phyloP scores from a whole-genome alignment of 371 early-diverging fungal genomes.

The Nematocida homosporus region DNA sequence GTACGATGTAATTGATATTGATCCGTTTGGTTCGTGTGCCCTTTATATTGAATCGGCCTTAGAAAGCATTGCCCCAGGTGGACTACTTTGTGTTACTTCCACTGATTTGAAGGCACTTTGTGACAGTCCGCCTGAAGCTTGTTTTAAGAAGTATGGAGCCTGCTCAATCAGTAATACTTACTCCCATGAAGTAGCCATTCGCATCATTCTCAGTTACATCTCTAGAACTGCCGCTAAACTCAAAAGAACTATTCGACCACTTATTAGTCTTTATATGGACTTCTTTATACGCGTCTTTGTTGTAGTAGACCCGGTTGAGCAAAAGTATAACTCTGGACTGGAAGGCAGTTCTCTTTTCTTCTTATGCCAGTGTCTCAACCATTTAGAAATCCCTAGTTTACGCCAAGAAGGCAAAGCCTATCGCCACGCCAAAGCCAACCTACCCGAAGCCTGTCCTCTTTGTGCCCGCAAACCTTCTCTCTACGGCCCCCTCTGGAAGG shows the following conservation, averaged over 20 bases:
- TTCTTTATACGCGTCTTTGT: conserved; percentile 97
- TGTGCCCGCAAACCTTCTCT: conserved; percentile 69
- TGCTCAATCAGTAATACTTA: conserved; percentile 56
- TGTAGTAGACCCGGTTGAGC: conserved; percentile 77
- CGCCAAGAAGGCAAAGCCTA: conserved; percentile 33
- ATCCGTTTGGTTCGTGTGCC: conserved; percentile 92
- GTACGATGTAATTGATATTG: conserved; percentile 71
- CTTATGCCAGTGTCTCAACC: conserved; percentile 63
- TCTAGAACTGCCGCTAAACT: conserved; percentile 81
- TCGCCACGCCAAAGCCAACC: conserved; percentile 3
- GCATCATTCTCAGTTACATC: conserved; percentile 80
- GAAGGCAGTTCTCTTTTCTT: conserved; percentile 59
- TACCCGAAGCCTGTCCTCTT: conserved; percentile 50
- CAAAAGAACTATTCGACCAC: conserved; percentile 78
- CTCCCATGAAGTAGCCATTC: conserved; percentile 67
- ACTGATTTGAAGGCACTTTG: conserved; percentile 95
- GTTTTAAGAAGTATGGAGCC: conserved; percentile 79
- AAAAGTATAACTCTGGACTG: conserved; percentile 74
- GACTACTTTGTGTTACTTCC: conserved; percentile 91
- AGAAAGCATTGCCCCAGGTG: conserved; percentile 82
- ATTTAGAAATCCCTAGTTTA: conserved; percentile 14
- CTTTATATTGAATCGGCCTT: conserved; percentile 93
- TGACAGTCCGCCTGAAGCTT: conserved; percentile 73
- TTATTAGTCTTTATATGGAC: conserved; percentile 89
- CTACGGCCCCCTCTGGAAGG: conserved; percentile 89